Evolutionary conservation across 192 early-diverging fungal species (phyloP), one percentile per base, ranked within the genome.

Genomic region (Borealophlyctis nickersoniae): DNA sequence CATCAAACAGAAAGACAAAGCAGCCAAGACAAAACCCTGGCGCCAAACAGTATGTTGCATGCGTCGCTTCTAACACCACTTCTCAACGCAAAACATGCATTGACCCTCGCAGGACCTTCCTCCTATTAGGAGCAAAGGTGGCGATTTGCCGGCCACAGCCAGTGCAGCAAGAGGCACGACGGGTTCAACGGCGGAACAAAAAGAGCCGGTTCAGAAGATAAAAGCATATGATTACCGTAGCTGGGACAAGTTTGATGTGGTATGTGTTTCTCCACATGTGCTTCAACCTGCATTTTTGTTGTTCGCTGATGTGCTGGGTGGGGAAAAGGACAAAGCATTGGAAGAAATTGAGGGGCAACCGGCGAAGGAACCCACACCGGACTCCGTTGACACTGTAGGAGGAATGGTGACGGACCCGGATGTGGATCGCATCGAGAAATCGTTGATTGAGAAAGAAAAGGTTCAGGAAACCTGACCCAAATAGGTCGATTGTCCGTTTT

Each of bases 361-460:
- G 36, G 23, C 51, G 9, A n/a, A n/a, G 11, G 24, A 23, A 29
- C 4, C 35, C 50, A 24, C 3, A 36, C 50, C 33, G 39, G 36
- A 19, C 19, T 22, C 23, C 35, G 3, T 58, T 56, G n/a, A 1
- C 59, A 16, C 23, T n/a, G 36, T 33, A 56, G 3, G 45, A 33
- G 7, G 27, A 58, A 62, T n/a, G 23, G 23, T 27, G 49, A 26
- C 65, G 62, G 36, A 23, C 52, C 26, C 28, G 33, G 45, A 52
- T 35, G 29, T 39, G 5, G n/a, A 51, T 4, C 50, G 51, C 48
- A 58, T 66, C 23, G 76, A 81, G 60, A 26, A 70, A 19, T 35
- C 81, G 1, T 56, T 83, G 11, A 51, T 83, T 4, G 69, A 76
- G 49, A 83, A 83, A 53, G 81, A 83, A 61, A 79, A 73, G 68